phyloP scores from a whole-genome alignment of 306 rosid species.

The Vigna mungo region DNA sequence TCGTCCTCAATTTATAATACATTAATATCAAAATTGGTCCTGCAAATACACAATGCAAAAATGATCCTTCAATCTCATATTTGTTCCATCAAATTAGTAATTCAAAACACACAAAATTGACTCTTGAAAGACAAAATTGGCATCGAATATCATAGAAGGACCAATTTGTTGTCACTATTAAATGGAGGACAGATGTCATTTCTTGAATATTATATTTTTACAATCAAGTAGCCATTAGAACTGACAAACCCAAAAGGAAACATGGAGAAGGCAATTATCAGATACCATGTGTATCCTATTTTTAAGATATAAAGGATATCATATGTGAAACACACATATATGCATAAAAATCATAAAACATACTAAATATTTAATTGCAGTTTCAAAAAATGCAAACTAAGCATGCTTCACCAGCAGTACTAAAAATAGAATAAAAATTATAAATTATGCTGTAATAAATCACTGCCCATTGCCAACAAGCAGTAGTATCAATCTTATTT shows the following conservation, averaged over 20 bases:
- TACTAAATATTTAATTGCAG: background rate
- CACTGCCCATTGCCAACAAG: background rate
- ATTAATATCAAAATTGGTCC: background rate
- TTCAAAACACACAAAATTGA: background rate
- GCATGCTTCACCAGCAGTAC: background rate
- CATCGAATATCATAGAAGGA: background rate
- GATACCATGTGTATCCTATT: background rate
- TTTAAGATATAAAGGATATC: background rate
- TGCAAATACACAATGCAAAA: background rate
- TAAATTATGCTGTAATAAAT: background rate
- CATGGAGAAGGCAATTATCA: background rate
- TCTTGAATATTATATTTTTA: slow-evolving; percentile 1
- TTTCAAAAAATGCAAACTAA: background rate
- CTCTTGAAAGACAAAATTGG: background rate
- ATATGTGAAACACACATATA: background rate
- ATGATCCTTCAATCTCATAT: slow-evolving; percentile 12
- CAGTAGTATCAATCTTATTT: background rate
- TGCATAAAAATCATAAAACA: background rate
- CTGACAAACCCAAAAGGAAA: slow-evolving; percentile 17
- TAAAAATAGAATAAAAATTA: background rate
- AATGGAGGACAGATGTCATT: slow-evolving; percentile 6
- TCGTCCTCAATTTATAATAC: background rate
- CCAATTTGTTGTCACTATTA: slow-evolving; percentile 1
- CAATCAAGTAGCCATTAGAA: slow-evolving; percentile 23
- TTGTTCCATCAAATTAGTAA: slow-evolving; percentile 10